phyloP scores from a whole-genome alignment of 805 yeast species.

The Komagataella pseudopastoris region DNA sequence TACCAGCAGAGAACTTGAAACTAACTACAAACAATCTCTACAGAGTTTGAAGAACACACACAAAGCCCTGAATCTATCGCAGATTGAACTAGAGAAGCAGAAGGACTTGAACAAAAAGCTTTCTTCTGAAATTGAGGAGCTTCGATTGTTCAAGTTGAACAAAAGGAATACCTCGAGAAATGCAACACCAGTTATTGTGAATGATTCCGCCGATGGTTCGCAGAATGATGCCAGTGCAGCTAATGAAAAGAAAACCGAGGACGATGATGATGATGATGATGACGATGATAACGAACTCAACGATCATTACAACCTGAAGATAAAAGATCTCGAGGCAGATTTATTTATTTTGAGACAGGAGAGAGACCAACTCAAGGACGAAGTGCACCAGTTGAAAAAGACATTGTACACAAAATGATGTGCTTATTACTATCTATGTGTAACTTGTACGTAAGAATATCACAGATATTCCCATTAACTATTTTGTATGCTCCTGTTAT shows the following conservation, averaged over 20 bases:
- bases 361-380: slow-evolving; percentile 63
- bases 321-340: slow-evolving; percentile 78
- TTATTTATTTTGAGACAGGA: slow-evolving; percentile 71
- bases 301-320: slow-evolving; percentile 59
- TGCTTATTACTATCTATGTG: neutral
- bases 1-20: slow-evolving; percentile 31
- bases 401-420: slow-evolving; percentile 20
- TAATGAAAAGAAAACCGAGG: slow-evolving; percentile 7
- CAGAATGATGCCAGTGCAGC: slow-evolving; percentile 4
- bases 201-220: neutral
- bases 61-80: slow-evolving; percentile 60
- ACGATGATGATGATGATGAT: slow-evolving; percentile 7
- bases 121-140: slow-evolving; percentile 54
- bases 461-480: neutral
- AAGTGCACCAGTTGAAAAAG: slow-evolving; percentile 44
- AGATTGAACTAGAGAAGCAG: slow-evolving; percentile 53
- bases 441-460: neutral
- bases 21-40: slow-evolving; percentile 57
- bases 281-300: slow-evolving; percentile 17
- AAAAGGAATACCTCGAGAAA: slow-evolving; percentile 16
- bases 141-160: slow-evolving; percentile 33
- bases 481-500: too few relatives aligned
- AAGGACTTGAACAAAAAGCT: slow-evolving; percentile 42
- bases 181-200: slow-evolving; percentile 10
- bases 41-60: slow-evolving; percentile 64